These are phyloP conservation scores for Chloranthus sessilifolius DNA, from an alignment of 164 flowering plant genomes.

Conservation along the genomic window DNA sequence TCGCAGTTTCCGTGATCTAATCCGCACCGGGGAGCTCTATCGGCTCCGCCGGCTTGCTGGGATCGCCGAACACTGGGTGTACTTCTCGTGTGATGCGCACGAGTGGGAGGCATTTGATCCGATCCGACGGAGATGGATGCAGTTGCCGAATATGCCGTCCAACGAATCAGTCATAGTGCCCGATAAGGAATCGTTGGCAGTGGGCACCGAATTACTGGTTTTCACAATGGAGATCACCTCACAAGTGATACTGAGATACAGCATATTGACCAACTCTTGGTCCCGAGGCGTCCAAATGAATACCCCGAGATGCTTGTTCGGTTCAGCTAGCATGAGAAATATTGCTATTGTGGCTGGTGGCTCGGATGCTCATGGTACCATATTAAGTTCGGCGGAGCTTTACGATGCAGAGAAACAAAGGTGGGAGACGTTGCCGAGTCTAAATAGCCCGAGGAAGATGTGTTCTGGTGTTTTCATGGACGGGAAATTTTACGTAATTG, in stretches of 20 bases:
- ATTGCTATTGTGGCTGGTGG: constrained; percentile 93
- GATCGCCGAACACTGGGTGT: constrained; percentile 86
- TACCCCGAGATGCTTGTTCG: constrained; percentile 81
- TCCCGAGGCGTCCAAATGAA: constrained; percentile 70
- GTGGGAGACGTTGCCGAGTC: constrained; percentile 60
- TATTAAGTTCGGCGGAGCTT: constrained; percentile 70
- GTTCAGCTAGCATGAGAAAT: constrained; percentile 87
- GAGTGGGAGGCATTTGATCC: constrained; percentile 98
- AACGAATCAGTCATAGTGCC: constrained; percentile 72
- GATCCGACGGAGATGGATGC: constrained; percentile 65
- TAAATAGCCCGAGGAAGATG: constrained; percentile 84
- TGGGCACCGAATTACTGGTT: constrained; percentile 94
- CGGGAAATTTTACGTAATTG: constrained; percentile 83
- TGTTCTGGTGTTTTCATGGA: constrained; percentile 95
- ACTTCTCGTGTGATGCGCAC: constrained; percentile 69
- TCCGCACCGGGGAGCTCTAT: constrained; percentile 69
- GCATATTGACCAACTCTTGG: constrained; percentile 81
- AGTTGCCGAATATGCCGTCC: constrained; percentile 61
- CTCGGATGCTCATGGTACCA: constrained; percentile 61
- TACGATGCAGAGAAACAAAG: constrained; percentile 70
- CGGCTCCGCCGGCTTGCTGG: constrained; percentile 47
- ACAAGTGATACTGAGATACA: constrained; percentile 64
- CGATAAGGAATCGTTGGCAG: constrained; percentile 93
- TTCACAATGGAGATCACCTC: constrained; percentile 68
- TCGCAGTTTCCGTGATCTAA: constrained; percentile 46